Conservation (phyloP, 2,329 filamentous ascomycete genomes). For the Ophiosphaerella narmari region DNA sequence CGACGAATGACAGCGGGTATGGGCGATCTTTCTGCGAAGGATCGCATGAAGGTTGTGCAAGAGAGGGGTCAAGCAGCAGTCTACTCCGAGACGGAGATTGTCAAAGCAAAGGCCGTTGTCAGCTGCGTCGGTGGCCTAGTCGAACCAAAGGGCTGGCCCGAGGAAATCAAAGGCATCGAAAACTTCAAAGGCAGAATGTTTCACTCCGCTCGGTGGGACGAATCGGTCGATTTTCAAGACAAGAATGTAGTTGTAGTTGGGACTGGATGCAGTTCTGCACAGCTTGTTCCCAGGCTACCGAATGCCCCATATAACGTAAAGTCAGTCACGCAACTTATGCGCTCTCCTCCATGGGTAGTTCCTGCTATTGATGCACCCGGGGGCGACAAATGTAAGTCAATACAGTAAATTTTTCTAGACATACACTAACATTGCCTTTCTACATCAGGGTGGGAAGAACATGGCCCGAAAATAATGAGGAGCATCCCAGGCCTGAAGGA, state of each 20-base stretch:
- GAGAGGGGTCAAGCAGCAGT: conserved; percentile 53
- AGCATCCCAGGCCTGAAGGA: conserved; percentile 58
- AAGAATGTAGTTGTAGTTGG: conserved; percentile 64
- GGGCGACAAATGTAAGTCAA: conserved; percentile 34
- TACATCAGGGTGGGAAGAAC: conserved; percentile 49
- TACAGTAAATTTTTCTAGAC: no score
- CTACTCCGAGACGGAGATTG: conserved; percentile 56
- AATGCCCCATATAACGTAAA: conserved; percentile 56
- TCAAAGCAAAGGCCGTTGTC: conserved; percentile 60
- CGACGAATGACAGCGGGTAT: conserved; percentile 57
- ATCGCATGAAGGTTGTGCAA: conserved; percentile 51
- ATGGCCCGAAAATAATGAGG: conserved; percentile 52
- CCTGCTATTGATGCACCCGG: conserved; percentile 47
- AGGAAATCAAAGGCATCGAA: conserved; percentile 57
- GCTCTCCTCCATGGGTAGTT: conserved; percentile 62
- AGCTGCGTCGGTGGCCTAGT: conserved; percentile 61
- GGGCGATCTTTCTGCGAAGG: conserved; percentile 58
- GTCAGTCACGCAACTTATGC: conserved; percentile 64
- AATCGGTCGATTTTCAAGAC: conserved; percentile 56
- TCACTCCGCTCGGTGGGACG: conserved; percentile 62
- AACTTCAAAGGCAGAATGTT: conserved; percentile 61
- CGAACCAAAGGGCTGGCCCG: conserved; percentile 58
- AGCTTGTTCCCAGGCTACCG: conserved; percentile 59
- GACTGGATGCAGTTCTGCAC: conserved; percentile 62
- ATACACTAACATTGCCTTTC: no score